Percentiles rank a stretch among this genome's conserved stretches.
Evolutionary conservation across 805 yeast species (phyloP).

Genomic region (Yarrowia sp.): DNA sequence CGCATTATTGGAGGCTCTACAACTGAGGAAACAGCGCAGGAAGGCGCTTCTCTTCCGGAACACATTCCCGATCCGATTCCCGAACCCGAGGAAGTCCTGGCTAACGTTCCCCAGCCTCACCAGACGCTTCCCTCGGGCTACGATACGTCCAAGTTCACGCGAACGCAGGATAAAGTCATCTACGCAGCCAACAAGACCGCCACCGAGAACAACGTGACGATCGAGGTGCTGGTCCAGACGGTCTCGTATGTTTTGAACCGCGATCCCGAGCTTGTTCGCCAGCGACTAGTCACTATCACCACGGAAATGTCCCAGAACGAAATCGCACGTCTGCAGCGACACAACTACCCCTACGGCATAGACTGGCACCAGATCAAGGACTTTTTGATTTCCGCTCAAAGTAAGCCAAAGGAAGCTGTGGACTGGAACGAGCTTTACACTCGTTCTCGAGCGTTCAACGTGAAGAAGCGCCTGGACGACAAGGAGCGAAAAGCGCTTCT

Average conservation of each 20-base stretch:
- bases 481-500: slow-evolving; percentile 17
- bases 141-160: slow-evolving; percentile 13
- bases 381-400: slow-evolving; percentile 14
- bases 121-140: not conserved
- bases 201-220: slow-evolving; percentile 18
- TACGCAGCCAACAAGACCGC: slow-evolving; percentile 24
- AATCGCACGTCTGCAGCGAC: slow-evolving; percentile 17
- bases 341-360: slow-evolving; percentile 24
- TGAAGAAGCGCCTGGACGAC: slow-evolving; percentile 19
- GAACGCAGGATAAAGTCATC: slow-evolving; percentile 22
- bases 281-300: not conserved
- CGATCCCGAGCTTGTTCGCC: slow-evolving; percentile 9
- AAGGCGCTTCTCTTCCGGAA: no score
- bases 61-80: not conserved
- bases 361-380: slow-evolving; percentile 24
- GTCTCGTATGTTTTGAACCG: slow-evolving; percentile 22
- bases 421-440: slow-evolving; percentile 24
- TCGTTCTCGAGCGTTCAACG: slow-evolving; percentile 18
- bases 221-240: slow-evolving; percentile 19
- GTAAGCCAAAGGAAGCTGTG: slow-evolving; percentile 14
- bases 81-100: not conserved
- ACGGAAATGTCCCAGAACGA: slow-evolving; percentile 12
- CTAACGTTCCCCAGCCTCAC: not conserved
- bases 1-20: not conserved
- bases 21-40: no score